Evolutionary conservation across 257 asterid genomes (phyloP), one percentile per base, ranked within the genome.

Genomic region (Solanum lycopersicoides): DNA sequence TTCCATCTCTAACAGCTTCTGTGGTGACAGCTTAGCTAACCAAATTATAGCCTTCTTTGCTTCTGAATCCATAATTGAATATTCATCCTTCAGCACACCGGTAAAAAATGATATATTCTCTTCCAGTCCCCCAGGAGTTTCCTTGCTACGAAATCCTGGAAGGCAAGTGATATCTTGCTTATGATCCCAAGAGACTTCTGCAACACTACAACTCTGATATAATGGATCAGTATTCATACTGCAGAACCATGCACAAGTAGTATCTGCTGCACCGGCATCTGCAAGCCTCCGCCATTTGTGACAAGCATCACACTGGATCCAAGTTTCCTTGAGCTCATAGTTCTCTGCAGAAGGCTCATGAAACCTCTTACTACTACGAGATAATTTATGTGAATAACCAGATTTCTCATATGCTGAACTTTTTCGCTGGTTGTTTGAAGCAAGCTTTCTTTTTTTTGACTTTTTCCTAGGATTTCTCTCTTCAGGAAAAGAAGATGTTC

Each of bases 291-390:
- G 95, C 99, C 99, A 97, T 92, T 96, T 97, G 89, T 94, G 90
- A 92, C 99, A 97, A 90, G 97, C 98, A 90, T 97, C 99, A 91
- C 99, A 97, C 89, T 96, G 98, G 84, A 96, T 93, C 99, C 99
- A 95, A 74, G 95, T 93, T 87, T 97, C 99, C 63, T 93, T 91
- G 88, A 66, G 79, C 66, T 90, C 93, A 89, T 79, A 34, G 86
- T 87, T 89, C 74, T 91, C 90, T 60, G 88, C 69, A 87, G 86
- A 66, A 13, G 77, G 65, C 88, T 82, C 91, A 88, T 86, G 87
- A 88, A 88, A 90, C 91, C 92, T 89, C 92, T 89, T 92, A 86
- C 90, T 91, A 76, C 12, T 79, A 87, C 59, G 35, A 83, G 92
- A 87, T 63, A 45, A 89, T 73, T 90, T 89, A 83, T 56, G 86